Conservation (phyloP, 2,329 filamentous ascomycete species). For the Xylariaceae sp. region DNA sequence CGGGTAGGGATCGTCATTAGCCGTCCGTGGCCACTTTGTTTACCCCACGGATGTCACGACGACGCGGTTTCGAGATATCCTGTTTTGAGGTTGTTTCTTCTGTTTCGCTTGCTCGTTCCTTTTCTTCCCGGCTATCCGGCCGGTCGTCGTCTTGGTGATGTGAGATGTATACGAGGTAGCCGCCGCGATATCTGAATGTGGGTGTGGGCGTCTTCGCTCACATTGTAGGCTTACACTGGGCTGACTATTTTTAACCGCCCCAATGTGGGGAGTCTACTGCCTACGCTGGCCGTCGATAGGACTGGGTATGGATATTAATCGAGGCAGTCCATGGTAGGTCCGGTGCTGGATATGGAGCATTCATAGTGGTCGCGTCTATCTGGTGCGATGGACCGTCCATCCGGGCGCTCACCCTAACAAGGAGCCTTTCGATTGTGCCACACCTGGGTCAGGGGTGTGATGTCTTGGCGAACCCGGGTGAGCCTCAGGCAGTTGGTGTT, state of each 20-base stretch:
- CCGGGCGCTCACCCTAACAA: constrained; percentile 3
- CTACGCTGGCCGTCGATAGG: too few species aligned
- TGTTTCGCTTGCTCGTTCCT: neutral
- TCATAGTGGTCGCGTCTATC: neutral
- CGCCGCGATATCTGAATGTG: too few species aligned
- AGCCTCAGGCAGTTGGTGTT: constrained; percentile 1
- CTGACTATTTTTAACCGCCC: neutral
- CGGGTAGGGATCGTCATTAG: neutral
- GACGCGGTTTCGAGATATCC: neutral
- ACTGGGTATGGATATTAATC: neutral
- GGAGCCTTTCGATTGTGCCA: neutral
- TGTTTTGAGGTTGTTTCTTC: neutral
- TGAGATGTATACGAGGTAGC: neutral
- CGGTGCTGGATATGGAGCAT: neutral
- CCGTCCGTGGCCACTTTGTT: neutral
- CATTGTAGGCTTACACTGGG: neutral
- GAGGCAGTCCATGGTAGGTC: neutral
- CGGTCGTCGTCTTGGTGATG: neutral
- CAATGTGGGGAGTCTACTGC: too few species aligned
- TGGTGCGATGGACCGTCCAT: constrained; percentile 21
- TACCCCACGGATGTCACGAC: neutral
- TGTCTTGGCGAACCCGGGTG: neutral
- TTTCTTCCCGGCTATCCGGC: neutral
- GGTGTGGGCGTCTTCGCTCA: too few species aligned
- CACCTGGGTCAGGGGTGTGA: neutral